Percentiles rank a stretch among this genome's conserved stretches.
Evolutionary conservation across 306 rosid genomes (phyloP).

Genomic region (Trifolium subterraneum): DNA sequence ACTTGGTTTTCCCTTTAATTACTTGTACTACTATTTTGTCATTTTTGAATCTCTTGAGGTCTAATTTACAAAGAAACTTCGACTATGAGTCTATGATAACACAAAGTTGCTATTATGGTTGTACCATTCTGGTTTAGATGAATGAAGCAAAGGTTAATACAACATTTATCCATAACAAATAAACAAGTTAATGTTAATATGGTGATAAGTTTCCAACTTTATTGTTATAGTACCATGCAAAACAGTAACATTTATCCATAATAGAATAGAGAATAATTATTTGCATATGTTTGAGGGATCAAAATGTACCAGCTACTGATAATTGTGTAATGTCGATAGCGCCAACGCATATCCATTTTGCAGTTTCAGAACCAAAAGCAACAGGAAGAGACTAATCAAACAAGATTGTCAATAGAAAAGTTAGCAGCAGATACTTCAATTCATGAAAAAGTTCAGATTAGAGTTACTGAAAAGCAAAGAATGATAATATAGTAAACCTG

Average conservation of each 20-base stretch:
- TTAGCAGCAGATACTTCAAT: conserved; percentile 33
- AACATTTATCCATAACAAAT: no score
- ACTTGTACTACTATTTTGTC: no score
- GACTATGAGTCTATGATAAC: no score
- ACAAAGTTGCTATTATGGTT: no score
- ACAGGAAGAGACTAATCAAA: conserved; percentile 91
- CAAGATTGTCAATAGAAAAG: conserved; percentile 44
- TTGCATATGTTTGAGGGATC: conserved; percentile 13
- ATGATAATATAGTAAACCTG: conserved; percentile 61
- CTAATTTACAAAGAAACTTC: no score
- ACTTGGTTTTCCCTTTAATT: neutral
- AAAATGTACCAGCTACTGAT: conserved; percentile 78
- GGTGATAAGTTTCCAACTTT: conserved; percentile 5
- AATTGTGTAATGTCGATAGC: conserved; percentile 95
- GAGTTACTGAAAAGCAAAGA: conserved; percentile 10
- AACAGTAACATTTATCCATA: no score
- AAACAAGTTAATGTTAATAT: neutral
- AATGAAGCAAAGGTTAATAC: no score
- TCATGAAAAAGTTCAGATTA: conserved; percentile 1
- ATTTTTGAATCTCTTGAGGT: no score
- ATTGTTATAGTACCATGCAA: neutral
- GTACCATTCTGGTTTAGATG: no score
- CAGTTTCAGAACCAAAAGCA: conserved; percentile 95
- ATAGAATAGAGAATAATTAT: neutral
- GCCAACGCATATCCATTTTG: conserved; percentile 98